Evolutionary conservation across 148 eudicot genomes (phyloP).

Genomic region (Gaultheria prostrata): DNA sequence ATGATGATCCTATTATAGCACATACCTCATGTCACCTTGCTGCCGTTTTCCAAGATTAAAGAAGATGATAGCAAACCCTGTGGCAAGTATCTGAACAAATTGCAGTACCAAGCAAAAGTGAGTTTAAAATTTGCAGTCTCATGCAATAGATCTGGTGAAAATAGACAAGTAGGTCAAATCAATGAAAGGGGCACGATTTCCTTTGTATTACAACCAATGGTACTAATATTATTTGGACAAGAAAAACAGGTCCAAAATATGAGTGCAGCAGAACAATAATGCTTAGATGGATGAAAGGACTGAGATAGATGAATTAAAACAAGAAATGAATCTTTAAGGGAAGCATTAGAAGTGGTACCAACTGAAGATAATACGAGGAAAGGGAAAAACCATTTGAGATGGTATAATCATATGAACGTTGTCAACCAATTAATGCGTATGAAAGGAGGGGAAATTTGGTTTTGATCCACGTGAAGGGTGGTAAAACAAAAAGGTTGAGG

Average conservation of each 20-base stretch:
- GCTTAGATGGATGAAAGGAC: background rate
- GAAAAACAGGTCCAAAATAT: background rate
- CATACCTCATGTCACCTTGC: constrained; percentile 87
- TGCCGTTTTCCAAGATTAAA: constrained; percentile 84
- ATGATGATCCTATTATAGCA: background rate
- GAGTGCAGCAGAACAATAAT: background rate
- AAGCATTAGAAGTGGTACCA: background rate
- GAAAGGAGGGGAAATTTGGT: background rate
- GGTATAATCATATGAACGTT: background rate
- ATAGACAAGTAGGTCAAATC: background rate
- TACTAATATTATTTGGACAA: background rate
- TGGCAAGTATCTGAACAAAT: constrained; percentile 73
- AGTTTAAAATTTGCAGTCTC: background rate
- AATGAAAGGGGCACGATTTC: background rate
- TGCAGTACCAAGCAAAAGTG: constrained; percentile 21
- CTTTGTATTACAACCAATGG: background rate
- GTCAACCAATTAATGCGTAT: background rate
- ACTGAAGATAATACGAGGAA: background rate
- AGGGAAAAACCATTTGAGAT: background rate
- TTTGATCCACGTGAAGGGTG: background rate
- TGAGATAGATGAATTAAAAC: background rate
- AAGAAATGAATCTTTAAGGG: background rate
- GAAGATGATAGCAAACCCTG: constrained; percentile 87
- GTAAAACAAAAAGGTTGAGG: background rate
- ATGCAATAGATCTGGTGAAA: background rate